Conservation (phyloP, 441 rosid genomes). For the Raphanus hybrid region DNA sequence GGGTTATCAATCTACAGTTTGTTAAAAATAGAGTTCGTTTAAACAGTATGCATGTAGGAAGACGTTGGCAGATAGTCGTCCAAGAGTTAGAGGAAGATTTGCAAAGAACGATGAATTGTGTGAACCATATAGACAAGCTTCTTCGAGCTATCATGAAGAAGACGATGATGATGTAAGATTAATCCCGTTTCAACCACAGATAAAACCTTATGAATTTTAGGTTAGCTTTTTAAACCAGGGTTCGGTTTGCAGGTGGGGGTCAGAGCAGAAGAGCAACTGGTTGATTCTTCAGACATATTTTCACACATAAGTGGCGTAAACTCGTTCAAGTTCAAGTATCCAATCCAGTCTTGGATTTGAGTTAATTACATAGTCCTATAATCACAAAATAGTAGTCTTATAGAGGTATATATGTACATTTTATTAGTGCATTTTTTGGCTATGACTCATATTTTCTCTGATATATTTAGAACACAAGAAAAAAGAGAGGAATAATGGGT, state of each 20-base stretch:
- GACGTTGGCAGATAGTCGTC: conserved; percentile 93
- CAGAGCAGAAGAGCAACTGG: conserved; percentile 79
- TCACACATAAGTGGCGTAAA: conserved; percentile 87
- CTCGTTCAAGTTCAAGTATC: conserved; percentile 86
- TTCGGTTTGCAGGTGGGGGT: conserved; percentile 53
- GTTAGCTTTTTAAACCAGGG: background rate
- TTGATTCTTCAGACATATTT: conserved; percentile 80
- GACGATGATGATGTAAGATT: conserved; percentile 57
- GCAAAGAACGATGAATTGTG: conserved; percentile 89
- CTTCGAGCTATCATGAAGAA: conserved; percentile 65
- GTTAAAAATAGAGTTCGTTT: background rate
- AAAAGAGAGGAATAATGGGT: conserved; percentile 24
- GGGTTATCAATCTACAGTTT: background rate
- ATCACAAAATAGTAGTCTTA: conserved; percentile 22
- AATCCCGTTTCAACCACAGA: background rate
- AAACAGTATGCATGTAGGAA: conserved; percentile 82
- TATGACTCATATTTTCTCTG: conserved; percentile 21
- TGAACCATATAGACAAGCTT: conserved; percentile 53
- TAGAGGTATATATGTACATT: conserved; percentile 9
- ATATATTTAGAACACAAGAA: conserved; percentile 23
- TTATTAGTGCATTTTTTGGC: conserved; percentile 35
- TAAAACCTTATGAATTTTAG: background rate
- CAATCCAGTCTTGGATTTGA: conserved; percentile 80
- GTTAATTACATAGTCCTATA: conserved; percentile 1
- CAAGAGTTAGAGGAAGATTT: conserved; percentile 92